A percentile compares a stretch with the other conserved stretches of the same genome.
These are phyloP conservation scores for Leccinum longicurvipes DNA, from an alignment of 768 basidiomycete species.

Conservation along the genomic window DNA sequence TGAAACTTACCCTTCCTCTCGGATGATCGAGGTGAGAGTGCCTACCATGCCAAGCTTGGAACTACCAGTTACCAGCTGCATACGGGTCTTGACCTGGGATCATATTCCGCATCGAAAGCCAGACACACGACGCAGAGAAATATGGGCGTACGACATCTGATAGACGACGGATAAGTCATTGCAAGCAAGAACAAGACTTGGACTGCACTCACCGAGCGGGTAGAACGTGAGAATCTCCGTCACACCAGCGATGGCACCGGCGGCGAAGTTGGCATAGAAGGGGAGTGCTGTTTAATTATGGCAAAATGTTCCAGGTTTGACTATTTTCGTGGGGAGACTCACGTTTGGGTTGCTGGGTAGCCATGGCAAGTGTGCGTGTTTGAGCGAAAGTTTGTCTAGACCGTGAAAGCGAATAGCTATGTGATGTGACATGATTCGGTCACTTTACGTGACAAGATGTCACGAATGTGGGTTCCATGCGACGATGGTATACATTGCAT, in stretches of 20 bases:
- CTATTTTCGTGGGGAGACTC: conserved; percentile 5
- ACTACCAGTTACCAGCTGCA: conserved; percentile 93
- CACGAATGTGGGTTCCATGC: conserved; percentile 31
- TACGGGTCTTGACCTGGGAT: conserved; percentile 90
- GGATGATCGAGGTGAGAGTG: conserved; percentile 78
- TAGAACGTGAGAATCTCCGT: conserved; percentile 84
- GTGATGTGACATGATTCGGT: conserved; percentile 14
- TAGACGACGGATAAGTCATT: conserved; percentile 4
- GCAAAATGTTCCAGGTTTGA: conserved; percentile 5
- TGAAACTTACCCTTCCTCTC: conserved; percentile 78
- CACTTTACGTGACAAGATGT: conserved; percentile 15
- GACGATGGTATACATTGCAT: conserved; percentile 84
- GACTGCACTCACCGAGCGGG: conserved; percentile 68
- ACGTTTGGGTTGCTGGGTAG: conserved; percentile 34
- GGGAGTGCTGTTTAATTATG: conserved; percentile 58
- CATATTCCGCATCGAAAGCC: conserved; percentile 3
- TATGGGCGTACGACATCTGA: conserved; percentile 76
- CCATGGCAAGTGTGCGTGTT: conserved; percentile 12
- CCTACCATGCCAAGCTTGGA: conserved; percentile 72
- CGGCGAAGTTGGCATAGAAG: conserved; percentile 85
- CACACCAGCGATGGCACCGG: conserved; percentile 94
- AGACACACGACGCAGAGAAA: background rate
- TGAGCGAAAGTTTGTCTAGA: background rate
- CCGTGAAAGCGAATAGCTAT: no score
- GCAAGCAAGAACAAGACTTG: background rate